A percentile compares a stretch with the other conserved stretches of the same genome.
These are phyloP conservation scores for Phragmites australis DNA, from an alignment of 176 grass and related monocot genomes.

Conservation along the genomic window DNA sequence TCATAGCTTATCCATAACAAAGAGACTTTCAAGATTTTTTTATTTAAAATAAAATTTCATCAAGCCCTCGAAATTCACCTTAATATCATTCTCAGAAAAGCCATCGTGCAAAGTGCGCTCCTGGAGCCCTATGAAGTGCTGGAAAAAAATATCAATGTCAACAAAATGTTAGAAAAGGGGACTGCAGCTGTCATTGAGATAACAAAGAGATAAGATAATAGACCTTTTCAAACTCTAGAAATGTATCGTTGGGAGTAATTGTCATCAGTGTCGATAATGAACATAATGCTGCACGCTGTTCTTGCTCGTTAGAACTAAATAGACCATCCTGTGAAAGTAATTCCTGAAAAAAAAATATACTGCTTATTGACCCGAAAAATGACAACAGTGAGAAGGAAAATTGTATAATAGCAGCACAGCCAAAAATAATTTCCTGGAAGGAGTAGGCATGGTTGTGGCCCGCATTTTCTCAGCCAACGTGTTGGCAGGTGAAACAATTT, in stretches of 20 bases:
- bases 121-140: slow-evolving; percentile 76
- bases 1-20: not conserved
- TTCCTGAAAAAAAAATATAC: slow-evolving; percentile 55
- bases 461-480: not conserved
- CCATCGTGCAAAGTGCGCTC: slow-evolving; percentile 72
- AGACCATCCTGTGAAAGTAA: slow-evolving; percentile 77
- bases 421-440: not conserved
- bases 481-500: not conserved
- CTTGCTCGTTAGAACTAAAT: slow-evolving; percentile 66
- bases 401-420: not conserved
- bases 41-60: slow-evolving; percentile 29
- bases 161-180: slow-evolving; percentile 35
- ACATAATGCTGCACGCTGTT: slow-evolving; percentile 57
- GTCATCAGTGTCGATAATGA: slow-evolving; percentile 87
- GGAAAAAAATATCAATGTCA: slow-evolving; percentile 46
- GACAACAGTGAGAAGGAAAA: not conserved
- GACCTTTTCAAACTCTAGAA: slow-evolving; percentile 91
- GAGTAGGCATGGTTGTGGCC: not conserved
- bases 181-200: slow-evolving; percentile 28
- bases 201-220: slow-evolving; percentile 10
- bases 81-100: slow-evolving; percentile 76
- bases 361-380: slow-evolving; percentile 15
- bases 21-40: slow-evolving; percentile 4
- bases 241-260: slow-evolving; percentile 83
- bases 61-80: slow-evolving; percentile 55